Percentiles rank a stretch among this genome's conserved stretches.
Conservation (phyloP, 495 filamentous ascomycete genomes). For the Talaromyces borbonicus region DNA sequence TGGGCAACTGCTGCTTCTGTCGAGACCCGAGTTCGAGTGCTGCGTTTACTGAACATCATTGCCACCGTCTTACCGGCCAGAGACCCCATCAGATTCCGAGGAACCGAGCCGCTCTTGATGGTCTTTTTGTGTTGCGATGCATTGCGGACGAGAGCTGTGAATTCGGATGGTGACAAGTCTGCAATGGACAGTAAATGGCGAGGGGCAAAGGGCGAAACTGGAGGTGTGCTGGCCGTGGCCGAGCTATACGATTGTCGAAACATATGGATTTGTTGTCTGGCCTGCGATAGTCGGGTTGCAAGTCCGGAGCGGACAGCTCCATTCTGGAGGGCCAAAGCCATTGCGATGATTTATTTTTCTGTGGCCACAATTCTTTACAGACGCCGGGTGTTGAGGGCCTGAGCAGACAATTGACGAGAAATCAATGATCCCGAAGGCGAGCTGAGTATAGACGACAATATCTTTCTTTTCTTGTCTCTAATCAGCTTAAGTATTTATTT, state of each 20-base stretch:
- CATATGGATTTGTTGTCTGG: constrained; percentile 1
- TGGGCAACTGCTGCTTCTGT: constrained; percentile 77
- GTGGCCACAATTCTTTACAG: too few relatives aligned
- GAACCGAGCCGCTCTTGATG: constrained; percentile 62
- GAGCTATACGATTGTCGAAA: constrained; percentile 6
- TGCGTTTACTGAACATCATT: constrained; percentile 93
- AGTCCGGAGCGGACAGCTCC: constrained; percentile 1
- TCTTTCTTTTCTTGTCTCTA: too few relatives aligned
- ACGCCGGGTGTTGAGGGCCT: too few relatives aligned
- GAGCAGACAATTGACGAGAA: background rate
- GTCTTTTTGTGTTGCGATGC: constrained; percentile 63
- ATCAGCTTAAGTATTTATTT: too few relatives aligned
- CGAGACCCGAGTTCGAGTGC: constrained; percentile 83
- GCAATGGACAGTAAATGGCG: constrained; percentile 85
- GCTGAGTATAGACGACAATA: too few relatives aligned
- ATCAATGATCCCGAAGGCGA: background rate
- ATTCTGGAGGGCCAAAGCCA: background rate
- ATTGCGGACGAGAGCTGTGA: constrained; percentile 72
- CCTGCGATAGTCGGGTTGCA: background rate
- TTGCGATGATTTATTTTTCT: background rate
- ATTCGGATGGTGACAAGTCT: constrained; percentile 70
- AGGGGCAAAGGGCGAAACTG: constrained; percentile 45
- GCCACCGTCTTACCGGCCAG: constrained; percentile 74
- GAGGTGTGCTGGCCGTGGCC: constrained; percentile 18
- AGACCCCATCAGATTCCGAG: constrained; percentile 42